phyloP scores from a whole-genome alignment of 352 stramenopile species.

The Pythium coloratum region DNA sequence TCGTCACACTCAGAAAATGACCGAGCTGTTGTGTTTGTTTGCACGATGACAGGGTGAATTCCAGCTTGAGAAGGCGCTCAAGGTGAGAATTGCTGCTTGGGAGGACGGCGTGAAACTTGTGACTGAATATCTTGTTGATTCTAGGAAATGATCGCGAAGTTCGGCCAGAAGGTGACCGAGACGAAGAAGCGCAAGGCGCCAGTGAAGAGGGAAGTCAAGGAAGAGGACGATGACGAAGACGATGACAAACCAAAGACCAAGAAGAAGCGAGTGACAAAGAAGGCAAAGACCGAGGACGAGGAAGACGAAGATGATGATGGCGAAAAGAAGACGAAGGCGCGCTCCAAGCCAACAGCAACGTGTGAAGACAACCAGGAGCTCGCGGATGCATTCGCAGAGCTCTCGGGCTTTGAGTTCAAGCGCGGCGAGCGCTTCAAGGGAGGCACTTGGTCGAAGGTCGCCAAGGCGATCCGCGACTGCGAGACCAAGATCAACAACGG shows the following conservation, averaged over 20 bases:
- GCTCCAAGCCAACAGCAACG: constrained; percentile 41
- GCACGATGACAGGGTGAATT: constrained; percentile 56
- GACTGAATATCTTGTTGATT: no score
- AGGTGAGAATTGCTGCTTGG: constrained; percentile 27
- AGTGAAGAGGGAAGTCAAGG: constrained; percentile 39
- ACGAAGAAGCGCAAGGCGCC: constrained; percentile 62
- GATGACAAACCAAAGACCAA: constrained; percentile 35
- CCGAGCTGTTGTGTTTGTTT: constrained; percentile 5
- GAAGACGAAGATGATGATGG: constrained; percentile 52
- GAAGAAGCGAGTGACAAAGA: constrained; percentile 35
- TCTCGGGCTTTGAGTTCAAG: constrained; percentile 89
- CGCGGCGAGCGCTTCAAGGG: constrained; percentile 85
- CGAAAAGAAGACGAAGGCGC: constrained; percentile 57
- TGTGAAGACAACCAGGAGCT: constrained; percentile 72
- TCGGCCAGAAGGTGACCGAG: constrained; percentile 51
- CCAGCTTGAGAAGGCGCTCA: constrained; percentile 64
- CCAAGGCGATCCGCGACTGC: constrained; percentile 77
- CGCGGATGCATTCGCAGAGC: constrained; percentile 73
- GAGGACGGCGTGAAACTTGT: background rate
- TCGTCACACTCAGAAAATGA: background rate
- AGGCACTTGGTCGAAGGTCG: constrained; percentile 86
- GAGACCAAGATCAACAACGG: constrained; percentile 63
- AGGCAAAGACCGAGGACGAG: constrained; percentile 35
- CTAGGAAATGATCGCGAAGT: constrained; percentile 82
- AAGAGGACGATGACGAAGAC: constrained; percentile 19